phyloP scores from a whole-genome alignment of 805 yeast species.

The Yarrowia osloensis region DNA sequence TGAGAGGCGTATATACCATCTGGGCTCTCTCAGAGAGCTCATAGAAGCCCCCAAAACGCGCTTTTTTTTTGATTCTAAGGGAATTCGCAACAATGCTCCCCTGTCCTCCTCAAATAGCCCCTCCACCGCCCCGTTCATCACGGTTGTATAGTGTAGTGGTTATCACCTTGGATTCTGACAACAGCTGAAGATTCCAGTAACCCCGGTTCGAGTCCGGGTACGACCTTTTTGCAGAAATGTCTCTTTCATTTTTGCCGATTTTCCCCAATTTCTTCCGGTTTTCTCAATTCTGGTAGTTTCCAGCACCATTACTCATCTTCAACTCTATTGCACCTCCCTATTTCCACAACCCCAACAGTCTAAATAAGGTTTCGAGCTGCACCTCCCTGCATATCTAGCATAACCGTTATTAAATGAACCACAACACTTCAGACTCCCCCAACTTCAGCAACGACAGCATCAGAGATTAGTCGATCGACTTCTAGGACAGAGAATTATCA shows the following conservation, averaged over 20 bases:
- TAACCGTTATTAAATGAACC: not conserved
- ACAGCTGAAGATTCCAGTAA: not conserved
- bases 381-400: not conserved
- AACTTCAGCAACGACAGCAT: too few species aligned
- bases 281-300: too few species aligned
- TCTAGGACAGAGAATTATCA: too few species aligned
- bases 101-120: not conserved
- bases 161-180: slow-evolving; percentile 22
- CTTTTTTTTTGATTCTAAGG: too few species aligned
- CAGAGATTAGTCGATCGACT: too few species aligned
- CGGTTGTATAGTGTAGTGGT: not conserved
- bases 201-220: slow-evolving; percentile 27
- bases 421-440: too few species aligned
- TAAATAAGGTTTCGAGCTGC: not conserved
- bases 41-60: not conserved
- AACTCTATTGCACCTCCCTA: too few species aligned
- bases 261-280: not conserved
- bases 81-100: not conserved
- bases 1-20: too few species aligned
- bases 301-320: too few species aligned
- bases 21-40: too few species aligned
- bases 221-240: not conserved
- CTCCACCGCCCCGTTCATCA: not conserved
- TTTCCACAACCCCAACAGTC: too few species aligned
- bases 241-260: not conserved